These are phyloP conservation scores for Allomyces macrogynus DNA, from an alignment of 192 early-diverging fungal species.

Conservation along the genomic window DNA sequence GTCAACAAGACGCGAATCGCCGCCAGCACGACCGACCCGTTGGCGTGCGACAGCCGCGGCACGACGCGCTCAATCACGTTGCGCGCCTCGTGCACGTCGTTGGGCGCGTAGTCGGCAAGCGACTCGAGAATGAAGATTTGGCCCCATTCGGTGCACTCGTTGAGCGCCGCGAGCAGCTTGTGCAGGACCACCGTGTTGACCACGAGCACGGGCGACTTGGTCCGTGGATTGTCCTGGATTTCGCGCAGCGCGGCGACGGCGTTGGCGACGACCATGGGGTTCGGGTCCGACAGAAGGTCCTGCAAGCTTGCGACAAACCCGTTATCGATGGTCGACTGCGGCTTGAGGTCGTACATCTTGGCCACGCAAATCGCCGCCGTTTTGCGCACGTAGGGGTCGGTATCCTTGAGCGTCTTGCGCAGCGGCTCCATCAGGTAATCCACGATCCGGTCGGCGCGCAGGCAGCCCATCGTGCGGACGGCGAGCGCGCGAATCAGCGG, in stretches of 20 bases:
- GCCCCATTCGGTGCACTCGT: conserved; percentile 99
- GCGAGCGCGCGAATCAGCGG: conserved; percentile 88
- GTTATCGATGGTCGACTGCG: conserved; percentile 70
- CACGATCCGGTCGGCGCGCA: conserved; percentile 85
- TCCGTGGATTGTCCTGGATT: conserved; percentile 54
- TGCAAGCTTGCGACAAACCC: conserved; percentile 70
- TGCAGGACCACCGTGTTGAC: conserved; percentile 48
- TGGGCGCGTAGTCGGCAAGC: conserved; percentile 52
- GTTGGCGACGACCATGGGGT: conserved; percentile 95
- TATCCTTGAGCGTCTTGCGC: conserved; percentile 70
- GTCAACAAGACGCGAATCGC: conserved; percentile 49
- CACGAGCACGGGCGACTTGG: conserved; percentile 45
- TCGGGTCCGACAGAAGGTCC: conserved; percentile 78
- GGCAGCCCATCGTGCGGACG: conserved; percentile 94
- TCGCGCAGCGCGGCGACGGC: conserved; percentile 80
- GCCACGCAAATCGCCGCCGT: conserved; percentile 91
- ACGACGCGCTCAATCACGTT: conserved; percentile 75
- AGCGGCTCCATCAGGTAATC: conserved; percentile 85
- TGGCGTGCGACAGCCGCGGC: conserved; percentile 85
- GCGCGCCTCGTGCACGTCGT: conserved; percentile 61
- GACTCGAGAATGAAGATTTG: conserved; percentile 86
- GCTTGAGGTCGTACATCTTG: conserved; percentile 83
- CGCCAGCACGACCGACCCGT: conserved; percentile 82
- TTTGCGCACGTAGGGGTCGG: conserved; percentile 93
- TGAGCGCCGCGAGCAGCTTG: conserved; percentile 78